These are phyloP conservation scores for Microsporum audouinii DNA, from an alignment of 2,329 filamentous ascomycete genomes.

Conservation along the genomic window DNA sequence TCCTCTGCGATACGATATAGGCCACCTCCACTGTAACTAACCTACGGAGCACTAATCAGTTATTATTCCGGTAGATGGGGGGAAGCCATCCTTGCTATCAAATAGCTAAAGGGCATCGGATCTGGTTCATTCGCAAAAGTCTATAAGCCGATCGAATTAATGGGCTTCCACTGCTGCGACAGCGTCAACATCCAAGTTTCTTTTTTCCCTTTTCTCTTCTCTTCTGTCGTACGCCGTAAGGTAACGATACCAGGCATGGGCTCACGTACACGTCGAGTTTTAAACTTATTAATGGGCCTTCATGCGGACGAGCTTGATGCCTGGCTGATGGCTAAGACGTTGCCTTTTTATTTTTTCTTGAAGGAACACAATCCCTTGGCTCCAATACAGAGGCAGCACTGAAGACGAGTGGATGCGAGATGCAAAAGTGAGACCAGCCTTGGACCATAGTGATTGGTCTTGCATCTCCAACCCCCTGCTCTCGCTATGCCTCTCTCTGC, in stretches of 20 bases:
- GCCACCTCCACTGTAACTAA: neutral
- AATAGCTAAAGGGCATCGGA: neutral
- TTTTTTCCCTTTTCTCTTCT: neutral
- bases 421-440: constrained; percentile 4
- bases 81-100: neutral
- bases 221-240: neutral
- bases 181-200: neutral
- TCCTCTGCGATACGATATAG: neutral
- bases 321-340: neutral
- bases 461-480: neutral
- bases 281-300: neutral
- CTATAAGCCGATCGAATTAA: neutral
- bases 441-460: constrained; percentile 5
- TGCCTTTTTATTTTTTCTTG: neutral
- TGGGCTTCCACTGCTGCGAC: neutral
- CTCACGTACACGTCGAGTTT: neutral
- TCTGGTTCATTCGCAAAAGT: neutral
- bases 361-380: neutral
- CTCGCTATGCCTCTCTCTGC: neutral
- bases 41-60: neutral
- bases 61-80: neutral
- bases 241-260: neutral
- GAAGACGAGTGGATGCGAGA: neutral
- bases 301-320: neutral
- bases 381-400: neutral